Evolutionary conservation across 768 basidiomycete species (phyloP).

Genomic region (Gloeophyllum trabeum): DNA sequence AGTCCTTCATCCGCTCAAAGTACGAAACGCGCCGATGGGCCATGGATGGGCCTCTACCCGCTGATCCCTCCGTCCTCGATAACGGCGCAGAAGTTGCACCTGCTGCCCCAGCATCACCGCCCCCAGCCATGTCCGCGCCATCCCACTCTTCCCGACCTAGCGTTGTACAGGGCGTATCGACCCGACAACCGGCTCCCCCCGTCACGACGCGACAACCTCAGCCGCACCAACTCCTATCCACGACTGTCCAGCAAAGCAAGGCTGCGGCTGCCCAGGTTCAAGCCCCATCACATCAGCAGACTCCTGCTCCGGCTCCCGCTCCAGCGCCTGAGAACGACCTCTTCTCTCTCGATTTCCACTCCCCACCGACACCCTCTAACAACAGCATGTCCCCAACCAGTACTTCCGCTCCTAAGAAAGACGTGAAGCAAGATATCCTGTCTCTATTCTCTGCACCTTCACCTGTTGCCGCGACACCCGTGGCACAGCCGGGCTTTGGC

Average conservation of each 20-base stretch:
- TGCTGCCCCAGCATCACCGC: slow-evolving; percentile 5
- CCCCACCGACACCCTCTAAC: slow-evolving; percentile 29
- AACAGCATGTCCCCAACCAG: too few relatives aligned
- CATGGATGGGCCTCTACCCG: slow-evolving; percentile 74
- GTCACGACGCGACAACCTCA: slow-evolving; percentile 32
- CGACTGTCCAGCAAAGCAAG: slow-evolving; percentile 10
- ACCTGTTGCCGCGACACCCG: slow-evolving; percentile 16
- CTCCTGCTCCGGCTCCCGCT: slow-evolving; percentile 10
- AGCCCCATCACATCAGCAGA: slow-evolving; percentile 5
- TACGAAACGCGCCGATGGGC: slow-evolving; percentile 95
- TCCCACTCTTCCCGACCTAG: slow-evolving; percentile 20
- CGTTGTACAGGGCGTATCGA: slow-evolving; percentile 5
- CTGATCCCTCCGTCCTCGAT: slow-evolving; percentile 74
- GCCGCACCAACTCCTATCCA: slow-evolving; percentile 44
- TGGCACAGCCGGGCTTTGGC: slow-evolving; percentile 13
- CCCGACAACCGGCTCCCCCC: slow-evolving; percentile 6
- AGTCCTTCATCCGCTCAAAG: slow-evolving; percentile 93
- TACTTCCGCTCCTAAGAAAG: slow-evolving; percentile 36
- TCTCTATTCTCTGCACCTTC: slow-evolving; percentile 57
- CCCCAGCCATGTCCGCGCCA: slow-evolving; percentile 12
- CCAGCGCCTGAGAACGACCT: slow-evolving; percentile 45
- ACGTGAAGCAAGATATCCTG: slow-evolving; percentile 78
- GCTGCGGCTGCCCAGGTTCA: slow-evolving; percentile 8
- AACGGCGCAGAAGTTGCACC: slow-evolving; percentile 17
- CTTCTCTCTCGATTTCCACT: slow-evolving; percentile 81